Evolutionary conservation across 345 rosid species (phyloP).

Genomic region (Ailanthus altissimus): DNA sequence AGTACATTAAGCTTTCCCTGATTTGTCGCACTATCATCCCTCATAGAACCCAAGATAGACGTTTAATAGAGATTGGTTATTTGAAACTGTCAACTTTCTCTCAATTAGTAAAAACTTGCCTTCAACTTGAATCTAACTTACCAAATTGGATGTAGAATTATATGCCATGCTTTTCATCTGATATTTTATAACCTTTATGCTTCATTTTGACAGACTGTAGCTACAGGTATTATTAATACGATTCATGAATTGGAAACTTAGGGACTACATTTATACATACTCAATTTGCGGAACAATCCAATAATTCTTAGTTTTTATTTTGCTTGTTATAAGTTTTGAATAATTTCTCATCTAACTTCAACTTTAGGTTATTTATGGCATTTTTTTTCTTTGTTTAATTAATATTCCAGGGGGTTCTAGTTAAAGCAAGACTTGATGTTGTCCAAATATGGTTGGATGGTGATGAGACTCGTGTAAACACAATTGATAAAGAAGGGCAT

Average conservation of each 20-base stretch:
- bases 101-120: conserved; percentile 48
- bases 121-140: not conserved
- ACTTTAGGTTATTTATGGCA: conserved; percentile 15
- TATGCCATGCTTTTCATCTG: conserved; percentile 4
- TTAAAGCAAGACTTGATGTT: conserved; percentile 87
- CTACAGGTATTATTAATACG: conserved; percentile 66
- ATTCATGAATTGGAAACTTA: conserved; percentile 74
- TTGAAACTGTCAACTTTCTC: conserved; percentile 76
- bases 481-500: conserved; percentile 79
- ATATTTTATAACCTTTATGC: not conserved
- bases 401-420: conserved; percentile 74
- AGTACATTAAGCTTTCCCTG: conserved; percentile 73
- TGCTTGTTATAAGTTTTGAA: not conserved
- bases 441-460: conserved; percentile 94
- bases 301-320: conserved; percentile 32
- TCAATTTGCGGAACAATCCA: conserved; percentile 86
- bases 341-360: not conserved
- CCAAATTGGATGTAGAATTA: not conserved
- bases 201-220: conserved; percentile 63
- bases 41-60: conserved; percentile 71
- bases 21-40: conserved; percentile 81
- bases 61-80: conserved; percentile 68
- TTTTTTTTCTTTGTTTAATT: not conserved
- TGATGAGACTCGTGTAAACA: conserved; percentile 82
- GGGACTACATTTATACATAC: conserved; percentile 77